Evolutionary conservation across 2,329 filamentous ascomycete genomes (phyloP).

Genomic region (Salinomyces thailandicus): DNA sequence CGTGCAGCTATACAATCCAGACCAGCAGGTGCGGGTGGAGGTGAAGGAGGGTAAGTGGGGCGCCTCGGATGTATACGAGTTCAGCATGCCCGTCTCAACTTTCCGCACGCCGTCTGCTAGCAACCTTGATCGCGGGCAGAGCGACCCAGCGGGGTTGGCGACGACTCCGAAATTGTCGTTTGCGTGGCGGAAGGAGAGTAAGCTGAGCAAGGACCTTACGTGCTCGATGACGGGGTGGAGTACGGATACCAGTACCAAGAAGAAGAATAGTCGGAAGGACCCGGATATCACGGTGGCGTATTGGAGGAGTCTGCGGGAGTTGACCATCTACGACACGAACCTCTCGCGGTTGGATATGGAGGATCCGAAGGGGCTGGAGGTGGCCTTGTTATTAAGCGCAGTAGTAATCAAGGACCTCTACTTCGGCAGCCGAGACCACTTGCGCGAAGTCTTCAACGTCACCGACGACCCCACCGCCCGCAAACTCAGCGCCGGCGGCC

Average conservation of each 20-base stretch:
- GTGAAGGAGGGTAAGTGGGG: conserved; percentile 69
- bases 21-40: conserved; percentile 65
- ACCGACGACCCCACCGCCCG: conserved; percentile 32
- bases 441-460: conserved; percentile 71
- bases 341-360: conserved; percentile 83
- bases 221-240: conserved; percentile 77
- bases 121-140: conserved; percentile 62
- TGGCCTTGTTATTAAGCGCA: conserved; percentile 57
- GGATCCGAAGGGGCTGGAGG: conserved; percentile 84
- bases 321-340: conserved; percentile 91
- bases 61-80: conserved; percentile 73
- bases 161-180: conserved; percentile 66
- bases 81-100: conserved; percentile 77
- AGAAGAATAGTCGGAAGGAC: conserved; percentile 53
- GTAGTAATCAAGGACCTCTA: conserved; percentile 53
- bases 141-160: conserved; percentile 44
- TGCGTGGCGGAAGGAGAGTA: conserved; percentile 80
- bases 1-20: conserved; percentile 89
- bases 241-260: conserved; percentile 54
- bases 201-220: conserved; percentile 75
- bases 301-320: conserved; percentile 62
- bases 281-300: conserved; percentile 92
- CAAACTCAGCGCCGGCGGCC: conserved; percentile 16
- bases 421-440: conserved; percentile 42
- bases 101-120: conserved; percentile 74